Evolutionary conservation across 1,284 basidiomycete species (phyloP).

Genomic region (Cutaneotrichosporon mucoides): DNA sequence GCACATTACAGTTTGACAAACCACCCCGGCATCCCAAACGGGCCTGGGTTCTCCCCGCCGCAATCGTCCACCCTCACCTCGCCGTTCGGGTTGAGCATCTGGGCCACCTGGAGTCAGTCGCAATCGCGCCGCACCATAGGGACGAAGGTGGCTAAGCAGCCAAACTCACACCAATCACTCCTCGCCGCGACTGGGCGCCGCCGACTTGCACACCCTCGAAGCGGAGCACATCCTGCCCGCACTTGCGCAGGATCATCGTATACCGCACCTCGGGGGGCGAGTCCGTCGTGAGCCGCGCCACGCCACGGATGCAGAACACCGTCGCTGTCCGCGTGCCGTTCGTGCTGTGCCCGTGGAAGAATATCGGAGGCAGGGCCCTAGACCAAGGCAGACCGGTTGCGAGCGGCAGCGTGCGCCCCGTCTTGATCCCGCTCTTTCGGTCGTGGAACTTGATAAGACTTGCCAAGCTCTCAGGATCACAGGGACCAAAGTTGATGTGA

Average conservation of each 20-base stretch:
- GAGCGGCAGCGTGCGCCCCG: neutral
- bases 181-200: slow-evolving; percentile 33
- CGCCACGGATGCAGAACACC: slow-evolving; percentile 5
- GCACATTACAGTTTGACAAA: too few relatives aligned
- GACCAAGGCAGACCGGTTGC: slow-evolving; percentile 28
- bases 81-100: too few relatives aligned
- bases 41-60: too few relatives aligned
- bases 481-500: neutral
- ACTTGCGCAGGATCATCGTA: slow-evolving; percentile 41
- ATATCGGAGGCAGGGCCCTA: slow-evolving; percentile 30
- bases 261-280: slow-evolving; percentile 41
- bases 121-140: too few relatives aligned
- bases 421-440: neutral
- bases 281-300: slow-evolving; percentile 41
- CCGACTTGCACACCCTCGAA: slow-evolving; percentile 37
- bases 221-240: slow-evolving; percentile 30
- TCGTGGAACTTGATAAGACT: neutral
- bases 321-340: neutral
- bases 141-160: too few relatives aligned
- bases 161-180: slow-evolving; percentile 32
- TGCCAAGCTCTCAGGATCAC: neutral
- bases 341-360: slow-evolving; percentile 30
- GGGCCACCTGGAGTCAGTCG: too few relatives aligned
- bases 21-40: too few relatives aligned
- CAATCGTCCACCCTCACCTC: too few relatives aligned